phyloP scores from a whole-genome alignment of 148 eudicot species.

The Pouteria glomerata region DNA sequence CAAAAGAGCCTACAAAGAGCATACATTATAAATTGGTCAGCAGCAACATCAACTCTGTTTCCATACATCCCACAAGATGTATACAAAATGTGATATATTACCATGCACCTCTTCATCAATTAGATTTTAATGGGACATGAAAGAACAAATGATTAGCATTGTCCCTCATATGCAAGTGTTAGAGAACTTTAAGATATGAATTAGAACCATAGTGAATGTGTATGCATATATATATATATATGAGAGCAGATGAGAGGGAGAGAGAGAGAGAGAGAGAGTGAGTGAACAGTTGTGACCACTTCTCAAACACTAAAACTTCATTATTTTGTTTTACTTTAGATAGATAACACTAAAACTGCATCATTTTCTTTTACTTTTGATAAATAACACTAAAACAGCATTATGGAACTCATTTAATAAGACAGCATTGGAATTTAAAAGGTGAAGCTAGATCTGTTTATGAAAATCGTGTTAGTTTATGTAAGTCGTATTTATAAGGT shows the following conservation, averaged over 20 bases:
- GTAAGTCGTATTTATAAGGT: no score
- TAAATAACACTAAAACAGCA: no score
- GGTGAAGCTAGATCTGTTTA: not conserved
- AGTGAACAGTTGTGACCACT: not conserved
- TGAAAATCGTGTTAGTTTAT: no score
- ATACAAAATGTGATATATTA: not conserved
- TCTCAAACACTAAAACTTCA: not conserved
- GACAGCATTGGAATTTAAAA: not conserved
- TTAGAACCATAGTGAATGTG: not conserved
- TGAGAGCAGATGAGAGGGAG: not conserved
- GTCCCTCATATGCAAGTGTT: not conserved
- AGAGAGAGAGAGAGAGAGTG: not conserved
- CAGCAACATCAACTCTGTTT: not conserved
- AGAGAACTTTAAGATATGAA: not conserved
- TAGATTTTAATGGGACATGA: not conserved
- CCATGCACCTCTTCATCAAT: not conserved
- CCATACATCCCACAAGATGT: not conserved
- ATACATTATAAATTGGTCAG: not conserved
- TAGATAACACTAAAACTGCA: no score
- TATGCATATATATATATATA: not conserved
- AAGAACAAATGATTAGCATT: not conserved
- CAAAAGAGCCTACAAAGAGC: slow-evolving; percentile 68
- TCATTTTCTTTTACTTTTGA: no score
- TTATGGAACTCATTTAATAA: not conserved
- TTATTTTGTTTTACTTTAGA: no score